These are phyloP conservation scores for Epichloe festucae DNA, from an alignment of 2,329 filamentous ascomycete genomes.

Conservation along the genomic window DNA sequence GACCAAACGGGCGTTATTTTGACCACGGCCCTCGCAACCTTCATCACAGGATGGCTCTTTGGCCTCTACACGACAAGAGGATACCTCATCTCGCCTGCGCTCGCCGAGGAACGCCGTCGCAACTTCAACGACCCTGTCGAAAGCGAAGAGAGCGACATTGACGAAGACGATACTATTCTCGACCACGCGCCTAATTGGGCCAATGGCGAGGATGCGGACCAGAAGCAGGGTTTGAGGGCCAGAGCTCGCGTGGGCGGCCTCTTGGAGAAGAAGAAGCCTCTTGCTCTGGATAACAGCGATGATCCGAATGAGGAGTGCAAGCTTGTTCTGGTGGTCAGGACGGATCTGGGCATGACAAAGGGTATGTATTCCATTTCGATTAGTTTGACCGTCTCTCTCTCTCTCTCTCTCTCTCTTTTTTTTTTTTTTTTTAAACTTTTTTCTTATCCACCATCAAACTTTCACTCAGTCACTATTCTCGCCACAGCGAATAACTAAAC, in stretches of 20 bases:
- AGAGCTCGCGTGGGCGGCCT: conserved; percentile 16
- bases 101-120: conserved; percentile 43
- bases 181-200: conserved; percentile 58
- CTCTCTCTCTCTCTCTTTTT: neutral
- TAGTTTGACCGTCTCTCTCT: no score
- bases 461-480: no score
- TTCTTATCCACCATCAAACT: neutral
- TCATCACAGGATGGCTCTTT: conserved; percentile 67
- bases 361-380: conserved; percentile 39
- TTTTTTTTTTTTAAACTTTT: no score
- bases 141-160: conserved; percentile 56
- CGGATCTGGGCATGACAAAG: conserved; percentile 94
- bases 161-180: conserved; percentile 43
- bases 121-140: conserved; percentile 48
- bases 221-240: conserved; percentile 36
- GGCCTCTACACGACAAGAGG: conserved; percentile 58
- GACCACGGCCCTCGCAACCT: conserved; percentile 60
- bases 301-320: conserved; percentile 70
- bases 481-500: neutral
- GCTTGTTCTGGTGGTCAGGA: conserved; percentile 80
- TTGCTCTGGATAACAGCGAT: conserved; percentile 19
- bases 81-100: conserved; percentile 42
- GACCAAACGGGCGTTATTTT: conserved; percentile 48
- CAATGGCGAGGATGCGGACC: conserved; percentile 47
- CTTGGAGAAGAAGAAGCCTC: conserved; percentile 7